Evolutionary conservation across 1,139 yeast genomes (phyloP).

Genomic region (Groenewaldozyma sp.): DNA sequence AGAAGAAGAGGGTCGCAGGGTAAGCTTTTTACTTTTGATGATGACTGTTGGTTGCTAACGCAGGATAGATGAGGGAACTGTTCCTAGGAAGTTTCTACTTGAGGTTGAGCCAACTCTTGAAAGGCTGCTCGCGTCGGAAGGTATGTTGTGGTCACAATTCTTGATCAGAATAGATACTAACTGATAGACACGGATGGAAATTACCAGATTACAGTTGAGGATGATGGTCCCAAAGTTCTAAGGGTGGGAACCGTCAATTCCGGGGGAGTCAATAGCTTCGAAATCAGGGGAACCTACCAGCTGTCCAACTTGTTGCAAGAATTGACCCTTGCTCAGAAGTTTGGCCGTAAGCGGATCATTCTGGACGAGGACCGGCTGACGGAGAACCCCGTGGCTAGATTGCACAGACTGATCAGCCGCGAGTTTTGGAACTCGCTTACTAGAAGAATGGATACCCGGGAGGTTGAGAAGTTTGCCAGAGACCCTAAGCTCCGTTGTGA

Average conservation of each 20-base stretch:
- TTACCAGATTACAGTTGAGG: conserved; percentile 85
- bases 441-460: conserved; percentile 53
- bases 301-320: conserved; percentile 82
- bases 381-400: conserved; percentile 79
- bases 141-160: conserved; percentile 11
- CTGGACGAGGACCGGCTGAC: conserved; percentile 76
- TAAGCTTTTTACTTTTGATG: neutral
- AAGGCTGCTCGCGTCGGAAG: conserved; percentile 59
- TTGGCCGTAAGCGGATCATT: conserved; percentile 68
- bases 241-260: conserved; percentile 79
- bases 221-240: conserved; percentile 84
- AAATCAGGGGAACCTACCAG: conserved; percentile 86
- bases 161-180: neutral
- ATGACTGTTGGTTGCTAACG: neutral
- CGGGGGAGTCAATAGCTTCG: conserved; percentile 63
- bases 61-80: conserved; percentile 47
- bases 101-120: conserved; percentile 68
- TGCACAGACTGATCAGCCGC: conserved; percentile 63
- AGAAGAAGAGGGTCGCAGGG: conserved; percentile 16
- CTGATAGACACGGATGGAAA: conserved; percentile 69
- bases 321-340: conserved; percentile 73
- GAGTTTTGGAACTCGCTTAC: conserved; percentile 80
- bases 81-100: conserved; percentile 55
- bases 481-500: conserved; percentile 71
- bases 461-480: conserved; percentile 56